Conservation (phyloP, 306 rosid genomes). For the Elaeagnus macrophylla region DNA sequence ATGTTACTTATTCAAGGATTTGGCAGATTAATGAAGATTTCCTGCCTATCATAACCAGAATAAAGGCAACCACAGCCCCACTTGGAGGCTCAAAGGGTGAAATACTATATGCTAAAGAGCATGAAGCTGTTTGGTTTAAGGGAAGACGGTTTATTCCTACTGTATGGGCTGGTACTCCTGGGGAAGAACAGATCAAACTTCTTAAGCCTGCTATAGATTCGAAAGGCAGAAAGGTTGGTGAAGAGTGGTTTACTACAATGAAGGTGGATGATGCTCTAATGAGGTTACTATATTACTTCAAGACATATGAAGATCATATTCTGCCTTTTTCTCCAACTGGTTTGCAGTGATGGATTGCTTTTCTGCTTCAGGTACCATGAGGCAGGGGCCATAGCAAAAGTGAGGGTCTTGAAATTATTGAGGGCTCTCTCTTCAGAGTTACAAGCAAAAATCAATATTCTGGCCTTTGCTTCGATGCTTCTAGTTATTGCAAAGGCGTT, state of each 20-base stretch:
- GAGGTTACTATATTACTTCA: constrained; percentile 33
- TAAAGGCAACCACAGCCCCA: constrained; percentile 67
- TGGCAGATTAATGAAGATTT: constrained; percentile 81
- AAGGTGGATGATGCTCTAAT: constrained; percentile 82
- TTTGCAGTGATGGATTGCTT: background rate
- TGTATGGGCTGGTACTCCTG: constrained; percentile 72
- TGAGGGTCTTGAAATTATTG: constrained; percentile 66
- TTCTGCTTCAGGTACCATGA: constrained; percentile 66
- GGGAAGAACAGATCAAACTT: constrained; percentile 80
- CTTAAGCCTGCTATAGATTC: constrained; percentile 87
- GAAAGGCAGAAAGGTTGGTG: constrained; percentile 86
- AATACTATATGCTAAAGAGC: constrained; percentile 75
- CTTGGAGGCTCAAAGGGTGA: constrained; percentile 90
- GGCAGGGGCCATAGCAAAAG: constrained; percentile 61
- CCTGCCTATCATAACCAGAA: constrained; percentile 63
- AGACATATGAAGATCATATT: constrained; percentile 5
- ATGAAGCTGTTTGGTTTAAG: constrained; percentile 94
- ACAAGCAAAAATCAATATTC: constrained; percentile 59
- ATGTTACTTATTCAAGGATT: constrained; percentile 8
- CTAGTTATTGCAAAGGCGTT: constrained; percentile 88
- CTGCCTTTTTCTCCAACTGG: background rate
- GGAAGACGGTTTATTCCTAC: constrained; percentile 69
- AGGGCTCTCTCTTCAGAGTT: constrained; percentile 74
- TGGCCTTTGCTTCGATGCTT: constrained; percentile 78
- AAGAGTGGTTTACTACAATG: constrained; percentile 84